Evolutionary conservation across 192 early-diverging fungal genomes (phyloP).

Genomic region (Entrophospora sp.): DNA sequence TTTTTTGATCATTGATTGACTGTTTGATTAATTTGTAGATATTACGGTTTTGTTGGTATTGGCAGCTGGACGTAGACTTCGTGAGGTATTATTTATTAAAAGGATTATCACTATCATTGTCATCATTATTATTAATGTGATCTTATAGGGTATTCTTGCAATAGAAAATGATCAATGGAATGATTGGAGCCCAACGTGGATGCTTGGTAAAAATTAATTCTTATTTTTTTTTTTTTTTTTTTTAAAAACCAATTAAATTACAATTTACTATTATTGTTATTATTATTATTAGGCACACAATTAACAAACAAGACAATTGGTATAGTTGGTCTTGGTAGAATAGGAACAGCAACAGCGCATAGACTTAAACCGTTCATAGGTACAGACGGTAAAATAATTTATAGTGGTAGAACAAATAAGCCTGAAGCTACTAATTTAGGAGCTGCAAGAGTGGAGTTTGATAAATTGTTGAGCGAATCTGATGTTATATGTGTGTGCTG

Average conservation of each 20-base stretch:
- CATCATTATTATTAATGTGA: neutral
- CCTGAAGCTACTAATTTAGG: constrained; percentile 35
- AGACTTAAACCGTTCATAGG: constrained; percentile 59
- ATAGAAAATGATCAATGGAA: constrained; percentile 40
- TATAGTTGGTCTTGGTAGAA: constrained; percentile 77
- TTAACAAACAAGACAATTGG: constrained; percentile 72
- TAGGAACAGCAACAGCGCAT: constrained; percentile 65
- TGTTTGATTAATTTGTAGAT: too few relatives aligned
- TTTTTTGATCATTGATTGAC: too few relatives aligned
- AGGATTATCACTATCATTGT: neutral
- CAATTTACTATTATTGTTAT: neutral
- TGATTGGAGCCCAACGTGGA: constrained; percentile 53
- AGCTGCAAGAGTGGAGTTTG: constrained; percentile 46
- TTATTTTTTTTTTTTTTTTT: neutral
- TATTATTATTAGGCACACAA: constrained; percentile 48
- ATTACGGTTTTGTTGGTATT: constrained; percentile 68
- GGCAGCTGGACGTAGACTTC: constrained; percentile 59
- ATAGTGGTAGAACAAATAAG: constrained; percentile 48
- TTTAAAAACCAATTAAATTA: neutral
- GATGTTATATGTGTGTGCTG: constrained; percentile 74
- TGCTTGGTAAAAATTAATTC: constrained; percentile 25
- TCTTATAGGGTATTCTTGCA: constrained; percentile 17
- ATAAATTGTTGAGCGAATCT: constrained; percentile 46
- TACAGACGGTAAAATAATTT: constrained; percentile 47
- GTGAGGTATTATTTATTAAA: constrained; percentile 36